A percentile compares a stretch with the other conserved stretches of the same genome.
Conservation (phyloP, 352 stramenopile genomes). For the Phytophthora citricola region DNA sequence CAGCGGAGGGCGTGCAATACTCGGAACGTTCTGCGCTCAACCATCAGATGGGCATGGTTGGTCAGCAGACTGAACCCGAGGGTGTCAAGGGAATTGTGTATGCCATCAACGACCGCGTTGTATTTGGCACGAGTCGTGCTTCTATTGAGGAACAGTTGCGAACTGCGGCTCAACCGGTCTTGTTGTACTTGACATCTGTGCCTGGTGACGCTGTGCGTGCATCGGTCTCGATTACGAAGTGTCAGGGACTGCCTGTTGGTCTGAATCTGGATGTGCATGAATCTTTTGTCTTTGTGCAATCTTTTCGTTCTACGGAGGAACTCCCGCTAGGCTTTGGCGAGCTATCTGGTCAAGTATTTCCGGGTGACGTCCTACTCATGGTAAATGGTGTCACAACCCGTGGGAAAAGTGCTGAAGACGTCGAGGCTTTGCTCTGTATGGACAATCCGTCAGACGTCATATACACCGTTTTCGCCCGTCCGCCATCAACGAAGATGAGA, state of each 20-base stretch:
- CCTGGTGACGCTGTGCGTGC: slow-evolving; percentile 61
- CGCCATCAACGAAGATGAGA: slow-evolving; percentile 53
- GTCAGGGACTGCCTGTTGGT: slow-evolving; percentile 44
- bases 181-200: slow-evolving; percentile 53
- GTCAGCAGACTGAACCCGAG: slow-evolving; percentile 7
- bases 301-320: slow-evolving; percentile 34
- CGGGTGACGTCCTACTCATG: slow-evolving; percentile 69
- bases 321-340: slow-evolving; percentile 54
- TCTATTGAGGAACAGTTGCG: slow-evolving; percentile 51
- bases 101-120: slow-evolving; percentile 62
- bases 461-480: slow-evolving; percentile 49
- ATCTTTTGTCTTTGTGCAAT: slow-evolving; percentile 58
- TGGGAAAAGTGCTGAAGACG: slow-evolving; percentile 45
- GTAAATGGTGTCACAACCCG: slow-evolving; percentile 42
- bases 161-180: slow-evolving; percentile 38
- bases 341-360: slow-evolving; percentile 68
- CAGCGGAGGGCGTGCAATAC: slow-evolving; percentile 45
- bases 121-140: slow-evolving; percentile 48
- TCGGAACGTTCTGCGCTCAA: slow-evolving; percentile 22
- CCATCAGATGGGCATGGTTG: slow-evolving; percentile 1
- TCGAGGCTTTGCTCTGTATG: slow-evolving; percentile 42
- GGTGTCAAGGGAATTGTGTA: slow-evolving; percentile 42
- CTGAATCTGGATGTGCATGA: slow-evolving; percentile 46
- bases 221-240: slow-evolving; percentile 73
- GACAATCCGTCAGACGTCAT: slow-evolving; percentile 32